Evolutionary conservation across 176 grass and related monocot genomes (phyloP).

Genomic region (Alopecurus myosuroides): DNA sequence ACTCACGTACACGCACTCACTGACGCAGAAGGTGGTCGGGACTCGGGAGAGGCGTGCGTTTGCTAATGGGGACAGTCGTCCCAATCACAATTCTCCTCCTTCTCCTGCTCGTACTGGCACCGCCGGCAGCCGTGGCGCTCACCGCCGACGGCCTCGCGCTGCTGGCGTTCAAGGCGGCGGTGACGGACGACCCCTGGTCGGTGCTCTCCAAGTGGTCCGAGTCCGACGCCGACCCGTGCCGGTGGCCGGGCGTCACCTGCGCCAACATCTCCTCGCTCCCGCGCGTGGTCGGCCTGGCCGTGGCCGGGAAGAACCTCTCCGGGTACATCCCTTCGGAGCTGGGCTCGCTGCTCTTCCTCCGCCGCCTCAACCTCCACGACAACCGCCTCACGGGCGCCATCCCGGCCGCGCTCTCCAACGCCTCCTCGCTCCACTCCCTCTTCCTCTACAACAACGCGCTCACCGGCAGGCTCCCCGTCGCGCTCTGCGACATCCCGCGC

Average conservation of each 20-base stretch:
- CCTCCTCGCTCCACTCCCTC: conserved; percentile 81
- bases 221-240: conserved; percentile 60
- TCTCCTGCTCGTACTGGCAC: conserved; percentile 24
- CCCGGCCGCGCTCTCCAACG: conserved; percentile 59
- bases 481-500: conserved; percentile 58
- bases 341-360: conserved; percentile 80
- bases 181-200: conserved; percentile 64
- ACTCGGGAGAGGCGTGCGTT: background rate
- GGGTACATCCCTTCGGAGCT: conserved; percentile 85
- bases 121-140: conserved; percentile 30
- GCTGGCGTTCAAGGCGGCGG: conserved; percentile 75
- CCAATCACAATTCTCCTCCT: conserved; percentile 13
- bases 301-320: conserved; percentile 79
- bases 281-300: conserved; percentile 64
- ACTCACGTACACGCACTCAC: background rate
- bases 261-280: conserved; percentile 44
- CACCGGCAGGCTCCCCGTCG: conserved; percentile 46
- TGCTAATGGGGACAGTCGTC: conserved; percentile 23
- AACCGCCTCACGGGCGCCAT: conserved; percentile 61
- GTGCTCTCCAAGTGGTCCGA: conserved; percentile 50
- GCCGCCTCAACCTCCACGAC: conserved; percentile 77
- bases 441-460: conserved; percentile 77
- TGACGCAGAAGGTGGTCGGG: background rate
- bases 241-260: conserved; percentile 73
- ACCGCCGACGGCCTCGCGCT: conserved; percentile 63